Base-by-base conservation (phyloP, 2,329 filamentous ascomycete genomes). In the Clonostachys chloroleuca region DNA sequence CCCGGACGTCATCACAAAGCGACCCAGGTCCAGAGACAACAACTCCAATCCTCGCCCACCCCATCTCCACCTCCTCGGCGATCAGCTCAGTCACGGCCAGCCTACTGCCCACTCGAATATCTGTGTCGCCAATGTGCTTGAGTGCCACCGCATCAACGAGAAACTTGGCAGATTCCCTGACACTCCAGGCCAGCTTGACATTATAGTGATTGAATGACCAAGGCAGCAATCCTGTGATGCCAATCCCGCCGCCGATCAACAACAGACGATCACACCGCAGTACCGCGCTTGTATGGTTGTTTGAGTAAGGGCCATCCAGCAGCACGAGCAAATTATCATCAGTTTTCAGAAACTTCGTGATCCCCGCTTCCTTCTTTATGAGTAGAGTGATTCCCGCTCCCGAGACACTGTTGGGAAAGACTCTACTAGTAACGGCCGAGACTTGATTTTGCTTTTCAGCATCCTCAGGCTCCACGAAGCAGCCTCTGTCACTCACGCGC, bases 221-320 rank as follows among this genome's bases (percentile, higher is more conserved):
- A 4, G 67, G 63, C 0, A 77, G 49, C 13, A 73, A 42, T 4
- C 61, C 69, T 0, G 73, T 76, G 53, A 78, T 72, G 40, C 74
- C 73, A 30, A 77, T 70, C 9, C 73, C 74, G 16, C 75, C 74
- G 3, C 59, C 68, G 37, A 77, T 64, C 42, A 70, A 63, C 9
- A 78, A 49, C 2, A 76, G 46, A 2, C 60, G 53, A 48, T 70
- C 66, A 44, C 59, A 64, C 2, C 41, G 49, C 2, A 64, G 56
- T 6, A 70, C 48, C 6, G 51, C 47, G 0, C 41, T 34, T 12
- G 55, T 56, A 3, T 55, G 54, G 47, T 55, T 62, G 51, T 61
- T 58, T 56, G 52, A 18, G 55, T 74, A 72, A 1, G 66, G 61
- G 6, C 66, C 66, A 35, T 73, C 70, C 10, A 73, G 48, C 2